phyloP scores from a whole-genome alignment of 495 filamentous ascomycete genomes.

The Daldinia bambusicola region DNA sequence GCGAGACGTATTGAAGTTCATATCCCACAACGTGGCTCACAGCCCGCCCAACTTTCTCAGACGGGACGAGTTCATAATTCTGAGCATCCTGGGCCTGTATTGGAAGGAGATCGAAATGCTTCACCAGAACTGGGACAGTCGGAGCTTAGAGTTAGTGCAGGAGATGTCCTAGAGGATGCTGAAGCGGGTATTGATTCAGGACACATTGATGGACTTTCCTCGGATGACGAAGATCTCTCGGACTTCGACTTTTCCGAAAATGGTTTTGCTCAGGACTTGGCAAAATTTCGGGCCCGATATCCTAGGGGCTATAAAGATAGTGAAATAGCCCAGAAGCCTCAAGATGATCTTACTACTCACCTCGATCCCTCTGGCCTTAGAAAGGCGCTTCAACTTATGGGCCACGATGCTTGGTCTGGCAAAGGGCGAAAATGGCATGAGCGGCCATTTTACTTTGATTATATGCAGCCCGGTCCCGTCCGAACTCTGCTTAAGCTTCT shows the following conservation, averaged over 20 bases:
- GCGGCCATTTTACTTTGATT: constrained; percentile 21
- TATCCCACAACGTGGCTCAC: background rate
- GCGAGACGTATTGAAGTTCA: background rate
- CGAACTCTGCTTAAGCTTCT: constrained; percentile 35
- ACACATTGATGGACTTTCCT: constrained; percentile 12
- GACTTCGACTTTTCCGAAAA: constrained; percentile 18
- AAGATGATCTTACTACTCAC: constrained; percentile 29
- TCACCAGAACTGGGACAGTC: background rate
- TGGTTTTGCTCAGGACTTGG: constrained; percentile 39
- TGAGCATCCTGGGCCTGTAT: background rate
- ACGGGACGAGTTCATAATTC: background rate
- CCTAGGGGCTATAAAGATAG: constrained; percentile 6
- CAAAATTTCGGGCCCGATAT: constrained; percentile 31
- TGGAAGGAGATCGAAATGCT: constrained; percentile 4
- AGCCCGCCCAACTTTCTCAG: background rate
- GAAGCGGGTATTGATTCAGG: constrained; percentile 8
- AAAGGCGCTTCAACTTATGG: constrained; percentile 30
- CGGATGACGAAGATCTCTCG: constrained; percentile 13
- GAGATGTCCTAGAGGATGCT: constrained; percentile 3
- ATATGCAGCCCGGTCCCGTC: constrained; percentile 20
- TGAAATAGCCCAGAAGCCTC: constrained; percentile 14
- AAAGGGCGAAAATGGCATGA: constrained; percentile 20
- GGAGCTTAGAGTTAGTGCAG: background rate
- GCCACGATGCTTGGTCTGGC: constrained; percentile 32
- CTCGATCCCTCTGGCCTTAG: constrained; percentile 23